Conservation (phyloP, 75 land plant genomes). For the Cryptomeria japonica region DNA sequence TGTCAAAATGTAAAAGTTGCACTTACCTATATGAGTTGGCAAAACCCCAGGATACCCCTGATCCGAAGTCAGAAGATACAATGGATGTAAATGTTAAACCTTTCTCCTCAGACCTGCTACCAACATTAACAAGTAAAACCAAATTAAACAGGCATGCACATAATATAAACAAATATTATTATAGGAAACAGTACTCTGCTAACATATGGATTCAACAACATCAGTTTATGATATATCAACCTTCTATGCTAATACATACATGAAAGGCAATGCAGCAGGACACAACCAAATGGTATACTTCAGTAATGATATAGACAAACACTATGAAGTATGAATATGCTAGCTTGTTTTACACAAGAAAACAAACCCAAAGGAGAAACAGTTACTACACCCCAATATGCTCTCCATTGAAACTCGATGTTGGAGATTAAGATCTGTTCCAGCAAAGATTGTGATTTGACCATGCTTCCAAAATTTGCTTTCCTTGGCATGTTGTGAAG, state of each 20-base stretch:
- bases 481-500: conserved; percentile 7
- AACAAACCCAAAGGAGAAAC: not conserved
- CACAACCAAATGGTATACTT: not conserved
- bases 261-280: not conserved
- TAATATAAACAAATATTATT: not conserved
- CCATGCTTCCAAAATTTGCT: conserved; percentile 15
- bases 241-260: not conserved
- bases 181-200: not conserved
- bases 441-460: conserved; percentile 13
- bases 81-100: conserved; percentile 22
- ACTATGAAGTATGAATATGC: not conserved
- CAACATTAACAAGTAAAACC: not conserved
- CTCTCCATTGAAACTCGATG: conserved; percentile 33
- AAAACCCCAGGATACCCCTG: conserved; percentile 30
- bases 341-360: conserved; percentile 7
- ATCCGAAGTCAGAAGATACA: conserved; percentile 25
- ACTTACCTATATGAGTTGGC: conserved; percentile 23
- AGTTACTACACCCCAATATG: conserved; percentile 21
- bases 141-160: not conserved
- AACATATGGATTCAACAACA: conserved; percentile 1
- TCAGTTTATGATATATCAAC: not conserved
- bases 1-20: not conserved
- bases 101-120: conserved; percentile 20
- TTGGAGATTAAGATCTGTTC: conserved; percentile 23
- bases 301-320: not conserved